Percentiles rank a stretch among this genome's conserved stretches.
Conservation (phyloP, 148 eudicot species). For the Vaccinium macrocarpon region DNA sequence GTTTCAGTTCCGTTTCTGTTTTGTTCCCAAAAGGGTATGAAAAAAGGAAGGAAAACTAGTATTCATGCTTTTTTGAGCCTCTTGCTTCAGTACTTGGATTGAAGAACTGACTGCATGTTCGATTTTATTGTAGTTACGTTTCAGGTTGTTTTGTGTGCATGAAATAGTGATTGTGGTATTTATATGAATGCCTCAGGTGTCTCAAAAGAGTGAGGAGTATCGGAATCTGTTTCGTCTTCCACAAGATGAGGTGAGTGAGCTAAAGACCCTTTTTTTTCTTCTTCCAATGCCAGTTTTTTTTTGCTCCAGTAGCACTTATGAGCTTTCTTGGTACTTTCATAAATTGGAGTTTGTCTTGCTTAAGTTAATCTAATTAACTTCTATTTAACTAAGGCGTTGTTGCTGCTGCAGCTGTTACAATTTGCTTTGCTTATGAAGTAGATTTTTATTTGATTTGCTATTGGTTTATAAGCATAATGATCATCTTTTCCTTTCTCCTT, state of each 20-base stretch:
- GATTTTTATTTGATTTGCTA: neutral
- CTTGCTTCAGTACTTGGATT: too few relatives aligned
- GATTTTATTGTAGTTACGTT: neutral
- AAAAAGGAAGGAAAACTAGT: neutral
- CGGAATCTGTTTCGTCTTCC: conserved; percentile 91
- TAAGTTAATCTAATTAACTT: neutral
- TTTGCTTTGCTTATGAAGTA: neutral
- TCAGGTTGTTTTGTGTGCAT: neutral
- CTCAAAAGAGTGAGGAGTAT: conserved; percentile 75
- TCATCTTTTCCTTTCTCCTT: neutral
- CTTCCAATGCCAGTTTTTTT: too few relatives aligned
- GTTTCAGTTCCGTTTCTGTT: neutral
- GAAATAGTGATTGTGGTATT: conserved; percentile 9
- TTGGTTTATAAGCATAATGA: neutral
- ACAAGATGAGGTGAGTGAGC: conserved; percentile 63
- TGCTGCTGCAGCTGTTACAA: neutral
- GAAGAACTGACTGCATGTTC: too few relatives aligned
- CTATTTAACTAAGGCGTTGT: neutral
- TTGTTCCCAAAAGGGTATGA: neutral
- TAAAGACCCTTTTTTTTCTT: neutral
- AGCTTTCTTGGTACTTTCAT: neutral
- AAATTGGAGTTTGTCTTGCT: neutral
- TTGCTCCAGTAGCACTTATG: neutral
- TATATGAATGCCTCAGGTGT: conserved; percentile 31
- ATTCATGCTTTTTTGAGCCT: neutral